phyloP scores from a whole-genome alignment of 2,329 filamentous ascomycete species.

The Stemphylium vesicarium region DNA sequence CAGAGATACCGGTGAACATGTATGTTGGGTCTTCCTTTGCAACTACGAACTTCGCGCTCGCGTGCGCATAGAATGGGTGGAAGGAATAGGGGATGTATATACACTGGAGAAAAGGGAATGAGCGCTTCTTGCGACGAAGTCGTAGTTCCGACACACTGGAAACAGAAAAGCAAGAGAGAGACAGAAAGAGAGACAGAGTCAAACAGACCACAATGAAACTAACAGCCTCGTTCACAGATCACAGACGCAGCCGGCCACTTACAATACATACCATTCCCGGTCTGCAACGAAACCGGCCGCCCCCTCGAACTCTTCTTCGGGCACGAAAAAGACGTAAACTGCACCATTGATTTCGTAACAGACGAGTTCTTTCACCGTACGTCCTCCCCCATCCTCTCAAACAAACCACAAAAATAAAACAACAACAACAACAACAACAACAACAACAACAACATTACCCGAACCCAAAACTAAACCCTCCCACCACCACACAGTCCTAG shows the following conservation, averaged over 20 bases:
- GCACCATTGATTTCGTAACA: constrained; percentile 77
- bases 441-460: too few relatives aligned
- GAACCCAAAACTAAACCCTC: too few relatives aligned
- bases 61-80: not conserved
- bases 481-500: too few relatives aligned
- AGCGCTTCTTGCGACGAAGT: too few relatives aligned
- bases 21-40: constrained; percentile 37
- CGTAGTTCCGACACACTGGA: too few relatives aligned
- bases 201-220: not conserved
- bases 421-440: not conserved
- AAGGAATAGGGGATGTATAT: too few relatives aligned
- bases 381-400: not conserved
- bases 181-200: not conserved
- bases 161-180: not conserved
- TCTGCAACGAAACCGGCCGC: constrained; percentile 84
- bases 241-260: constrained; percentile 80
- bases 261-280: constrained; percentile 89
- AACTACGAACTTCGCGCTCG: not conserved
- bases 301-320: constrained; percentile 89
- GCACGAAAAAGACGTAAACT: constrained; percentile 79
- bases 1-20: constrained; percentile 86
- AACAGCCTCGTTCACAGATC: constrained; percentile 54
- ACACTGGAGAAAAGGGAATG: too few relatives aligned
- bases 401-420: not conserved
- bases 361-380: constrained; percentile 77